Evolutionary conservation across 441 rosid genomes (phyloP).

Genomic region (Omphalea diandra): DNA sequence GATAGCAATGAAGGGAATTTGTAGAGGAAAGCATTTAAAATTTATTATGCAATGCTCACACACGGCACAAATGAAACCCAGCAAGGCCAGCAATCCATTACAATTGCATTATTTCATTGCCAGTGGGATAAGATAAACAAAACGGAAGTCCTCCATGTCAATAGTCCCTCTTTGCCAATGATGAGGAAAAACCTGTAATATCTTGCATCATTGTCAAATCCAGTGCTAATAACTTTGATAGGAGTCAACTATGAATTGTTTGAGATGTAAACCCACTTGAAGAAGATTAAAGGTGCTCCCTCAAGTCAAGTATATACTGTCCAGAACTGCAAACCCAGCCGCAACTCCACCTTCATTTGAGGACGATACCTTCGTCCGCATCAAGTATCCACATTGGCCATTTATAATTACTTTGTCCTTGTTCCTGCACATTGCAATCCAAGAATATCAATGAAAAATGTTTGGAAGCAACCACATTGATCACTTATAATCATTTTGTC

Average conservation of each 20-base stretch:
- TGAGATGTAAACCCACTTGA: not conserved
- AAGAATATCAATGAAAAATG: not conserved
- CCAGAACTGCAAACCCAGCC: constrained; percentile 90
- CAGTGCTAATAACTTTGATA: not conserved
- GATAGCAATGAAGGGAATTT: not conserved
- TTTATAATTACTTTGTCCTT: constrained; percentile 76
- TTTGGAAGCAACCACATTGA: not conserved
- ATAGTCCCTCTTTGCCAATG: not conserved
- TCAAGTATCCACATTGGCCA: constrained; percentile 78
- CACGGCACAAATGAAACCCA: not conserved
- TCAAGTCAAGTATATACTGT: constrained; percentile 81
- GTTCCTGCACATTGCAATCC: constrained; percentile 56
- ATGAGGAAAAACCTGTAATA: not conserved
- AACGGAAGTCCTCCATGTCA: constrained; percentile 1
- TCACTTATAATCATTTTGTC: not conserved
- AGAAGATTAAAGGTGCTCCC: constrained; percentile 12
- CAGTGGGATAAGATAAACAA: constrained; percentile 7
- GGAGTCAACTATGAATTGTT: not conserved
- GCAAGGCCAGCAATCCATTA: not conserved
- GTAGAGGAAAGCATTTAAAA: not conserved
- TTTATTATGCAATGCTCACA: not conserved
- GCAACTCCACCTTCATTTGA: constrained; percentile 98
- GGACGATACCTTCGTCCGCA: constrained; percentile 93
- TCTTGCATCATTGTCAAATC: not conserved
- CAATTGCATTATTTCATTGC: constrained; percentile 5